Base-by-base conservation (phyloP, 257 asterid genomes). In the Orobanche coerulescens region DNA sequence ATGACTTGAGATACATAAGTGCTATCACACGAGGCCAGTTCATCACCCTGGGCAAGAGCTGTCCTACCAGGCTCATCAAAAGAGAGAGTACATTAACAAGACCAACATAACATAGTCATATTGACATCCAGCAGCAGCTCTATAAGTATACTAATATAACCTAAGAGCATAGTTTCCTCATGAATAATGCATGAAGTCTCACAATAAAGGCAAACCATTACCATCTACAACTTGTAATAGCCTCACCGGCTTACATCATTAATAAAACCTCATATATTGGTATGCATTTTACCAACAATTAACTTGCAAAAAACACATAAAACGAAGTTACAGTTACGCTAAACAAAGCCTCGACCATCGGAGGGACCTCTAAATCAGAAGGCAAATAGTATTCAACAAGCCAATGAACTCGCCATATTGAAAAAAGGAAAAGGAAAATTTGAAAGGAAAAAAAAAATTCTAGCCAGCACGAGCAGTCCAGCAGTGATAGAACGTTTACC, bases 401-500 rank as follows among this genome's bases (percentile, higher is more conserved):
- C 30, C 53, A 20, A 42, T 13, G 24, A 52, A 59, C 64, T 40
- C n/a, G 26, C 48, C 39, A 62, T 15, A 64, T 23, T 30, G 30
- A 7, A n/a, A n/a, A n/a, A n/a, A 19, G 15, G 6, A 13, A 4
- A 7, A 12, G 19, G 47, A 12, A 12, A 3, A 40, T 5, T n/a
- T n/a, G n/a, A n/a, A n/a, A 52, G 57, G 39, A 28, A 34, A 19
- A 28, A 51, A 40, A 70, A 46, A n/a, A 40, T 10, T 47, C 23
- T 33, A 54, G 43, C 5, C 20, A 64, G 48, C 39, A 52, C 39
- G 49, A 49, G 30, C n/a, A 52, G 7, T 30, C 1, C 44, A 50
- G 63, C 33, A 42, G 2, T 30, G 63, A 59, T 12, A 9, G 58
- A 59, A 30, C 39, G 50, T 58, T 58, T 66, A 84, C 98, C 94